phyloP scores from a whole-genome alignment of 495 filamentous ascomycete species.

The Bathelium albidoporum region DNA sequence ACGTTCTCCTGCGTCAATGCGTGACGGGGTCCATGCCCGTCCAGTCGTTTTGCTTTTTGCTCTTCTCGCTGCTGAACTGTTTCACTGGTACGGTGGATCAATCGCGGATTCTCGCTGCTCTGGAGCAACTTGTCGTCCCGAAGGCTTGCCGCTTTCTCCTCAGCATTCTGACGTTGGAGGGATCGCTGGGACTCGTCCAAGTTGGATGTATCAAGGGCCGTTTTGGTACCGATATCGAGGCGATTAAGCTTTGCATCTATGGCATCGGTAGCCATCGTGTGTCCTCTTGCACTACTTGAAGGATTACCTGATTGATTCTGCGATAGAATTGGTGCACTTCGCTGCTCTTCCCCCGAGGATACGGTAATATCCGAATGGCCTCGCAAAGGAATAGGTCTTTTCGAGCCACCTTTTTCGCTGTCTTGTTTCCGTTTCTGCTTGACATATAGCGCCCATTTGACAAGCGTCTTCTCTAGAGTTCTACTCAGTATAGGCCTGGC shows the following conservation, averaged over 20 bases:
- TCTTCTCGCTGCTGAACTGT: background rate
- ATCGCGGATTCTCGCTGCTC: constrained; percentile 23
- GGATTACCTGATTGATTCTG: constrained; percentile 9
- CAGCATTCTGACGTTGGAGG: constrained; percentile 28
- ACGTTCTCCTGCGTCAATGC: constrained; percentile 5
- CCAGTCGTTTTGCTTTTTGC: background rate
- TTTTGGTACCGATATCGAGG: constrained; percentile 14
- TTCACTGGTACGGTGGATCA: background rate
- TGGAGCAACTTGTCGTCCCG: constrained; percentile 39
- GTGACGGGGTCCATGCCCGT: background rate
- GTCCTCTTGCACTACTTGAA: background rate
- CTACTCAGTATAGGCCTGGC: constrained; percentile 64
- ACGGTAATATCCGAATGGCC: background rate
- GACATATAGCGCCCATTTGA: constrained; percentile 34
- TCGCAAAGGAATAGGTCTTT: background rate
- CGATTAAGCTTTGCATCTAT: constrained; percentile 15
- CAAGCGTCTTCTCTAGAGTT: constrained; percentile 60
- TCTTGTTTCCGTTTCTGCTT: constrained; percentile 18
- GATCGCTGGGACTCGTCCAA: constrained; percentile 23
- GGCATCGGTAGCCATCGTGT: constrained; percentile 4
- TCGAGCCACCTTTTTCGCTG: background rate
- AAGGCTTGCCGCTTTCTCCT: constrained; percentile 37
- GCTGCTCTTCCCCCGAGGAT: background rate
- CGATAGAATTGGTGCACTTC: background rate
- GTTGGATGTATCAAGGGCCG: constrained; percentile 15